Base-by-base conservation (phyloP, 2,329 filamentous ascomycete species). In the Aschersonia sp. region DNA sequence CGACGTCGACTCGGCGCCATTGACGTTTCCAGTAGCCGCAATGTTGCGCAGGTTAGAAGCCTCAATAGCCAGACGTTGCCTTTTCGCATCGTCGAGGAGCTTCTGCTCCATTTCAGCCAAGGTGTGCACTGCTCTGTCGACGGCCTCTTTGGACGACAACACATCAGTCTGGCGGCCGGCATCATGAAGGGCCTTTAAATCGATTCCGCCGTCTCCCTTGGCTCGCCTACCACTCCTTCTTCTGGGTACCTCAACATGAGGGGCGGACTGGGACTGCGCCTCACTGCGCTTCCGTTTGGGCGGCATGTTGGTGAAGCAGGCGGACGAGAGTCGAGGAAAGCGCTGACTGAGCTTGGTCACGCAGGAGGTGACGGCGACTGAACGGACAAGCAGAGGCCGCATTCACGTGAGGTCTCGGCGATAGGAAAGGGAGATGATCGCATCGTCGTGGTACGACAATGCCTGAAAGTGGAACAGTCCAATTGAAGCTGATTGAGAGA, bases 51-150 rank as follows among this genome's bases (percentile, higher is more conserved):
- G 49, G 4, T 62, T 53, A 4, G 68, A 71, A 31, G 65, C 61
- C 50, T 72, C 64, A 3, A 77, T 52, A n/a, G 69, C 69, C 0
- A 67, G 54, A 38, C 73, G 71, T 51, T 76, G 72, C 29, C 58
- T 63, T 49, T 71, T 70, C 7, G 67, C 65, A 5, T 63, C 64
- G 4, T 59, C 61, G 31, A 67, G 65, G 3, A 77, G 56, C n/a
- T 62, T 61, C 12, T 65, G 59, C 44, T 76, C 73, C 70, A 76
- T 75, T 52, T 71, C 63, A 4, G 63, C 66, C 30, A 76, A 59
- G n/a, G 65, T 62, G n/a, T 64, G 62, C 51, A 72, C 64, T 20
- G 69, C 69, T 3, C 61, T 52, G 6, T 68, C 56, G 5, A 72
- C 61, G 2, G 58, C 59, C 7, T 62, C 56, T 5, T 43, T 52